Base-by-base conservation (phyloP, 148 eudicot species). In the Cornus suecica region DNA sequence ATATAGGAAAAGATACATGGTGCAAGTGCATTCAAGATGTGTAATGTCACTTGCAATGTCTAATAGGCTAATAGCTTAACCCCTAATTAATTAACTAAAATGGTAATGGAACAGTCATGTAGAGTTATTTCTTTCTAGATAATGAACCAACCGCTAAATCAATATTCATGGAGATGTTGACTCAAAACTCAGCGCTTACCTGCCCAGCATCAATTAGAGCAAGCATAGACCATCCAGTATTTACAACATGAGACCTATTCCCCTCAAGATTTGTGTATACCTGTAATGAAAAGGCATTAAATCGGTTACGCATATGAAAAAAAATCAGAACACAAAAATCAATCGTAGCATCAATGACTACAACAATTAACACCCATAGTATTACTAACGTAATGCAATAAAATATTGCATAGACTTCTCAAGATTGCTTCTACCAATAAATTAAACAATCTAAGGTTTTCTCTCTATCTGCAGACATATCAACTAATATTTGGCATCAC, bases 141-240 rank as follows among this genome's bases (percentile, higher is more conserved):
- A 66, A 66, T 34, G 5, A 66, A 58, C n/a, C n/a, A 8, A 72
- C 23, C 31, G 63, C 64, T 71, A 71, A 18, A 30, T 70, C 26
- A 71, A 51, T 23, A 22, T 52, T 70, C 48, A 22, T 1, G 5
- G 4, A 58, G 60, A 51, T 24, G 32, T 51, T 60, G 13, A 28
- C 54, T 18, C 32, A 27, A 60, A 10, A 15, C 4, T n/a, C 13
- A 2, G 18, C 42, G 66, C 20, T 32, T 67, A 78, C 81, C 81
- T 78, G 81, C 68, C 77, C 81, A 66, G 81, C 81, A 69, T 65
- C 89, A 56, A 90, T 90, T 54, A 90, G 90, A 77, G 86, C 28
- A 69, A 90, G 81, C 88, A 90, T 76, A 45, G 94, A 91, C 94
- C 94, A 90, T 52, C 88, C 88, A 27, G 94, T 88, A 77, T 86